phyloP scores from a whole-genome alignment of 2,329 filamentous ascomycete species.

The Exophiala mesophila region DNA sequence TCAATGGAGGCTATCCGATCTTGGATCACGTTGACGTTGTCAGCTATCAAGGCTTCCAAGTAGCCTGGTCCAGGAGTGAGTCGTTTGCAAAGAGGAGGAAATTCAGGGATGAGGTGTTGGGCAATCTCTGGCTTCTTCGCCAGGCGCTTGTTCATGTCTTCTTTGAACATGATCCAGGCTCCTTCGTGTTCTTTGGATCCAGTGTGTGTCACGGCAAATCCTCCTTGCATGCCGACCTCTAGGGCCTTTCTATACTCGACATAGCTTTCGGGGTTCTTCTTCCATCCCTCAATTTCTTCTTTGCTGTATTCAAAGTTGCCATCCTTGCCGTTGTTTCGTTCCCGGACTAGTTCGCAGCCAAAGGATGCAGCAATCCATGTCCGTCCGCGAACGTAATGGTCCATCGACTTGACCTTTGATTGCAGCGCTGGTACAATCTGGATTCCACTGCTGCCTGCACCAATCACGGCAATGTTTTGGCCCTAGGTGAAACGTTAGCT shows the following conservation, averaged over 20 bases:
- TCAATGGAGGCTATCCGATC: constrained; percentile 15
- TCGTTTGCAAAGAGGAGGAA: constrained; percentile 40
- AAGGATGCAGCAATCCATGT: constrained; percentile 30
- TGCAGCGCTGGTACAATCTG: constrained; percentile 29
- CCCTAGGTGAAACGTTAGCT: constrained; percentile 21
- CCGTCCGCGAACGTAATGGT: constrained; percentile 28
- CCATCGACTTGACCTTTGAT: constrained; percentile 26
- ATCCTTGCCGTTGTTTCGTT: constrained; percentile 25
- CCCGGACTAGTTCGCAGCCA: constrained; percentile 21
- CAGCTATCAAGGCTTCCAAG: constrained; percentile 23
- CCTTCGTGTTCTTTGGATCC: constrained; percentile 19
- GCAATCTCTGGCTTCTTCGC: constrained; percentile 33
- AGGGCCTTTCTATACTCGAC: constrained; percentile 34
- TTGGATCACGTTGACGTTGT: constrained; percentile 25
- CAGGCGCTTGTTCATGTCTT: constrained; percentile 24
- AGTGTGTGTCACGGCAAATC: constrained; percentile 25
- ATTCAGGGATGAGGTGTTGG: constrained; percentile 37
- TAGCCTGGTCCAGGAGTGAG: constrained; percentile 45
- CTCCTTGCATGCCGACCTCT: constrained; percentile 28
- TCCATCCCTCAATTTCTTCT: constrained; percentile 26
- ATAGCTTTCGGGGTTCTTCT: constrained; percentile 22
- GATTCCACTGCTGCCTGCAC: constrained; percentile 28
- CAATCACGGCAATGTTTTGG: constrained; percentile 27
- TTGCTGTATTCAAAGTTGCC: constrained; percentile 29
- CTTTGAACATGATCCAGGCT: constrained; percentile 14